phyloP scores from a whole-genome alignment of 2,329 filamentous ascomycete genomes.

The Pezicula radicicola region DNA sequence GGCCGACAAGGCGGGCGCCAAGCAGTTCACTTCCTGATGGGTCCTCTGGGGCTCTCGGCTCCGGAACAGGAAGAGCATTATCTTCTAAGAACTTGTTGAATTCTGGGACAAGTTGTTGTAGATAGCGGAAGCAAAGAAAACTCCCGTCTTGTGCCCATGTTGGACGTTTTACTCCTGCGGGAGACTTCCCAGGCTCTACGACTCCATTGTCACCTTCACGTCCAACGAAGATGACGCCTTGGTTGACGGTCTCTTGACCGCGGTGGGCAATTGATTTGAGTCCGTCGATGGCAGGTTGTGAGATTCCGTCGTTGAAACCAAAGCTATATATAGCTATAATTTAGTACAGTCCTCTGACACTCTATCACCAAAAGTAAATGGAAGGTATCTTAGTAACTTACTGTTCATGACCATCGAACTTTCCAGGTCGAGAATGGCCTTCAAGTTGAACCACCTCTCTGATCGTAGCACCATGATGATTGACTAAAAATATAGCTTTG shows the following conservation, averaged over 20 bases:
- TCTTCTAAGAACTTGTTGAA: constrained; percentile 37
- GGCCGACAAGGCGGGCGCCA: constrained; percentile 38
- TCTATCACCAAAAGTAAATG: not conserved
- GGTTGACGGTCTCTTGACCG: constrained; percentile 26
- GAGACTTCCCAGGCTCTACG: too few species aligned
- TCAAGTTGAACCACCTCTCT: too few species aligned
- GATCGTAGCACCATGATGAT: too few species aligned
- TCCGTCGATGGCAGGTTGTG: constrained; percentile 35
- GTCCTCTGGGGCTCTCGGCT: constrained; percentile 14
- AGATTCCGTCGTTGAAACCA: constrained; percentile 39
- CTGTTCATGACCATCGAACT: constrained; percentile 33
- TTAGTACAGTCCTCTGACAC: not conserved
- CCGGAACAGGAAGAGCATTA: constrained; percentile 14
- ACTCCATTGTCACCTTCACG: constrained; percentile 31
- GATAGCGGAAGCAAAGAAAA: constrained; percentile 40
- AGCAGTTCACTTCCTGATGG: constrained; percentile 30
- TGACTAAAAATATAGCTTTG: too few species aligned
- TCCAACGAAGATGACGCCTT: constrained; percentile 34
- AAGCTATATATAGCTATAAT: constrained; percentile 27
- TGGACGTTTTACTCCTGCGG: constrained; percentile 14
- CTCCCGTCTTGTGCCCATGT: constrained; percentile 41
- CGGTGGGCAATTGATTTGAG: constrained; percentile 21
- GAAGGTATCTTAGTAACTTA: constrained; percentile 13
- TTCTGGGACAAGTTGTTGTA: constrained; percentile 41
- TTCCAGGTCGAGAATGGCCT: too few species aligned